These are phyloP conservation scores for Fusarium armeniacum DNA, from an alignment of 2,329 filamentous ascomycete genomes.

Conservation along the genomic window DNA sequence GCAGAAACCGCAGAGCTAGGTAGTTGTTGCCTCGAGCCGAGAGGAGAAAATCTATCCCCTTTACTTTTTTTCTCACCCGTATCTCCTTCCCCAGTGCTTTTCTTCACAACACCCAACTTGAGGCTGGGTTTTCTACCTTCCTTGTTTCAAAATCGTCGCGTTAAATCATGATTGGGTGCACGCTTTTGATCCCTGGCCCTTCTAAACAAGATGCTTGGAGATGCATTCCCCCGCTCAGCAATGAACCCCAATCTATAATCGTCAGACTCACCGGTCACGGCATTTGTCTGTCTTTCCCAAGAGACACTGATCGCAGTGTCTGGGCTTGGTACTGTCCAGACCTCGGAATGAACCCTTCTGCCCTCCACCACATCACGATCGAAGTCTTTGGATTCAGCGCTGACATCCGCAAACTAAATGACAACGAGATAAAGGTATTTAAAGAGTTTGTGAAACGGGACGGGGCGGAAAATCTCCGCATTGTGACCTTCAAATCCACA, in stretches of 20 bases:
- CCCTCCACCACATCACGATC: not conserved
- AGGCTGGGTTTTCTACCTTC: not conserved
- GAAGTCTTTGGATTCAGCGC: accelerated
- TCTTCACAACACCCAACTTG: not conserved
- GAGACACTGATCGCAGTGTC: accelerated
- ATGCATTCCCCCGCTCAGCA: not conserved
- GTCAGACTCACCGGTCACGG: not conserved
- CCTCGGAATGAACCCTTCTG: accelerated
- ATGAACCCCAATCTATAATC: not conserved
- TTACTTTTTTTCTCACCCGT: not conserved
- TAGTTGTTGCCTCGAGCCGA: not conserved
- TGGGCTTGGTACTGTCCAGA: not conserved
- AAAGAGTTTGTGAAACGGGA: not conserved
- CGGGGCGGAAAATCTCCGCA: accelerated
- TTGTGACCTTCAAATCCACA: not conserved
- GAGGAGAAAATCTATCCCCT: not conserved
- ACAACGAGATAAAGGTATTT: not conserved
- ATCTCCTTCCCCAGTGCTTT: not conserved
- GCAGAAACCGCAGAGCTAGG: not conserved
- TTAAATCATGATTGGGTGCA: not conserved
- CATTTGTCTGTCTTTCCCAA: accelerated
- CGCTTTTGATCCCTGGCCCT: not conserved
- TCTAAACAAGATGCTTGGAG: too few species aligned
- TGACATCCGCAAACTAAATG: accelerated
- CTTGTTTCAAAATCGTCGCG: not conserved